Conservation (phyloP, 2,329 filamentous ascomycete genomes). For the Sphaerostilbella broomeana region DNA sequence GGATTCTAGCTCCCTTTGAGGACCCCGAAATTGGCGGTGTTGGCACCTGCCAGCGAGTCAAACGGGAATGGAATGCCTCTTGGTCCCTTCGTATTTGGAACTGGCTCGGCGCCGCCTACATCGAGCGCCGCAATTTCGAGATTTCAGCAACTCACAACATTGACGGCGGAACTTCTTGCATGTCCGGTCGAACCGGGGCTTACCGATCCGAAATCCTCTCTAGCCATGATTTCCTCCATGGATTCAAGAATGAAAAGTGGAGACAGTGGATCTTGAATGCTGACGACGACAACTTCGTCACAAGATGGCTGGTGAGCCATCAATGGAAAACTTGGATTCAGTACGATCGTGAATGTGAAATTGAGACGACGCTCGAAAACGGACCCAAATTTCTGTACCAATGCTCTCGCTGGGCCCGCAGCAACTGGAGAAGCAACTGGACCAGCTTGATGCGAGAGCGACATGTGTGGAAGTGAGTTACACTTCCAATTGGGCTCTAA, state of each 20-base stretch:
- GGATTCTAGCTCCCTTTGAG: conserved; percentile 91
- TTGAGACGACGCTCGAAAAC: conserved; percentile 88
- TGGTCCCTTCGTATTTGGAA: conserved; percentile 65
- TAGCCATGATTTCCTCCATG: conserved; percentile 76
- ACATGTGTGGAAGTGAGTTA: conserved; percentile 78
- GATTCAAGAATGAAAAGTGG: conserved; percentile 90
- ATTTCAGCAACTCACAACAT: conserved; percentile 93
- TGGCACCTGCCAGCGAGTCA: conserved; percentile 82
- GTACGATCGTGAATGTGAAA: conserved; percentile 83
- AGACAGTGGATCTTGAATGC: conserved; percentile 84
- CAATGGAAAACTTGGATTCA: conserved; percentile 94
- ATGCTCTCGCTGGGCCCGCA: conserved; percentile 89
- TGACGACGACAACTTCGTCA: conserved; percentile 98
- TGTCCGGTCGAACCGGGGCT: conserved; percentile 88
- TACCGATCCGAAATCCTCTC: conserved; percentile 85
- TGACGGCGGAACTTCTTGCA: conserved; percentile 92
- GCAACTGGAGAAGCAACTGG: conserved; percentile 96
- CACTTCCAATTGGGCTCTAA: conserved; percentile 1
- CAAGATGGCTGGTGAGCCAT: conserved; percentile 88
- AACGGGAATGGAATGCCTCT: conserved; percentile 57
- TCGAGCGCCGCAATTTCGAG: conserved; percentile 92
- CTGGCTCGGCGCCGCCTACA: conserved; percentile 85
- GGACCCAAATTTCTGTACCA: conserved; percentile 85
- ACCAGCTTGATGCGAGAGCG: conserved; percentile 81
- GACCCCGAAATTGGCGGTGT: conserved; percentile 78